Evolutionary conservation across 352 stramenopile genomes (phyloP).

Genomic region (Phytophthora brassicae): DNA sequence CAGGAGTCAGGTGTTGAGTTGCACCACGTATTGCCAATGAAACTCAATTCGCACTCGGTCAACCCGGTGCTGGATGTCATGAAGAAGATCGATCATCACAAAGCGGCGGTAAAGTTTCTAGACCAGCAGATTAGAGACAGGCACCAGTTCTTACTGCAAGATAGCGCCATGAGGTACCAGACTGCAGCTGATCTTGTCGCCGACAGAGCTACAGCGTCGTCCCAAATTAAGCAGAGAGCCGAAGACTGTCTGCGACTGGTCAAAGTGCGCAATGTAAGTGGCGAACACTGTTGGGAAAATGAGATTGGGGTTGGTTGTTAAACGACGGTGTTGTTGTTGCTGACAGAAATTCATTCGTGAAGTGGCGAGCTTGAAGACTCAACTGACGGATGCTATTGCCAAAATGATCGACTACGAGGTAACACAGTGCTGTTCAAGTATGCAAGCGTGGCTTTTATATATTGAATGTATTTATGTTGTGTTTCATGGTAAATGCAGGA

Average conservation of each 20-base stretch:
- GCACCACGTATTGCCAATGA: conserved; percentile 64
- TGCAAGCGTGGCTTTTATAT: neutral
- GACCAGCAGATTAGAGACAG: conserved; percentile 58
- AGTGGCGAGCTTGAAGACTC: conserved; percentile 48
- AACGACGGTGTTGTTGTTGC: conserved; percentile 9
- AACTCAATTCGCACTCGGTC: conserved; percentile 72
- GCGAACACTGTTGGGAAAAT: neutral
- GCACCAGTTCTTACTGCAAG: conserved; percentile 57
- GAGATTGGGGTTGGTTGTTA: neutral
- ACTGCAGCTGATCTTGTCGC: conserved; percentile 53
- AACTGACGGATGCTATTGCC: conserved; percentile 51
- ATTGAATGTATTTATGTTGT: conserved; percentile 1
- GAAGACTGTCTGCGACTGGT: conserved; percentile 73
- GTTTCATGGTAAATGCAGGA: conserved; percentile 36
- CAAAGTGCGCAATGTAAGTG: conserved; percentile 77
- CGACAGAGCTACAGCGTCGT: conserved; percentile 47
- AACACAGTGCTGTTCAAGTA: neutral
- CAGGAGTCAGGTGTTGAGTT: conserved; percentile 30
- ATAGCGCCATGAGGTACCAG: conserved; percentile 51
- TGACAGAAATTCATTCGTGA: conserved; percentile 68
- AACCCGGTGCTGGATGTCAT: conserved; percentile 76
- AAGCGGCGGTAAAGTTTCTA: conserved; percentile 63
- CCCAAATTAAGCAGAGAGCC: conserved; percentile 52
- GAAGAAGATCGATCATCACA: conserved; percentile 83
- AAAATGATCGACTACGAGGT: conserved; percentile 73